Base-by-base conservation (phyloP, 495 filamentous ascomycete species). In the Aspergillus egyptiacus region DNA sequence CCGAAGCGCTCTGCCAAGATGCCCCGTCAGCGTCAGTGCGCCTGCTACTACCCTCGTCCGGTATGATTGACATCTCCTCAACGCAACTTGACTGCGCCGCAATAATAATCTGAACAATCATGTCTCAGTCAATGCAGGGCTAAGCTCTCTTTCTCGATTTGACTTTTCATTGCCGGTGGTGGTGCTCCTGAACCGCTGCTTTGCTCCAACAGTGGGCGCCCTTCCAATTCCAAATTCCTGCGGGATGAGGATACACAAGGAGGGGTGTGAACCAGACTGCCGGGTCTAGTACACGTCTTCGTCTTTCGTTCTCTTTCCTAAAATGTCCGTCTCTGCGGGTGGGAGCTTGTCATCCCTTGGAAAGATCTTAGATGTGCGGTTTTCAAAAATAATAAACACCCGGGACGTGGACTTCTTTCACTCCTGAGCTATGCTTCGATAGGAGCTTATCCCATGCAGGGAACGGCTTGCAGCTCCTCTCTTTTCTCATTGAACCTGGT, bases 1-100 rank as follows among this genome's bases (percentile, higher is more conserved):
- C 27, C 13, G 30, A 70, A 65, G 63, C 66, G 66, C 65, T 60
- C 50, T 56, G 68, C 68, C 65, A 71, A 71, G 68, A 44, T 19
- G 53, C n/a, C 57, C 59, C 50, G 52, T 54, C 60, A 54, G 58
- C 55, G 32, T 37, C 19, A 30, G 7, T 54, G 55, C 45, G 44
- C 44, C 37, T n/a, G n/a, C n/a, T n/a, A n/a, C n/a, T n/a, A n/a
- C n/a, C n/a, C 36, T 41, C 15, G 11, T 54, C 35, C 20, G 19
- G 18, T 28, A 31, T 23, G 34, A 49, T 44, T 53, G 56, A 48
- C 57, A 51, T 50, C 37, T 38, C 8, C 28, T 40, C 50, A 53
- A 42, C n/a, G 64, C 60, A 62, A 36, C 47, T 51, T 61, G 63
- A 66, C 63, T 64, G 65, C 51, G 62, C 59, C 62, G 59, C 48